Evolutionary conservation across 495 filamentous ascomycete species (phyloP).

Genomic region (Trichoderma parareesei): DNA sequence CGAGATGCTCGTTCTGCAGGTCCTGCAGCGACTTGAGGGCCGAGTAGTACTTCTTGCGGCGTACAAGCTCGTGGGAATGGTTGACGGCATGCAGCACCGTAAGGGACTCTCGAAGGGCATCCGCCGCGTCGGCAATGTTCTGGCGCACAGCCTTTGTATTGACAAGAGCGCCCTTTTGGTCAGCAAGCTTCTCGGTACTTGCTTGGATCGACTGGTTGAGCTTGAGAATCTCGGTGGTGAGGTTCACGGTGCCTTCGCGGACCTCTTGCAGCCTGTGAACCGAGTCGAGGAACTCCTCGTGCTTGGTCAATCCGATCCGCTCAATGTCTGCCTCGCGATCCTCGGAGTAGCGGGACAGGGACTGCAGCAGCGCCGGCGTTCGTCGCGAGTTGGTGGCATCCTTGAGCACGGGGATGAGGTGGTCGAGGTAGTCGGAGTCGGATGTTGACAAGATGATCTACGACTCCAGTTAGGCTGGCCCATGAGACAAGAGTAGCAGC

Average conservation of each 20-base stretch:
- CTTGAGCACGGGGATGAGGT: slow-evolving; percentile 84
- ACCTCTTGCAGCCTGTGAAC: slow-evolving; percentile 88
- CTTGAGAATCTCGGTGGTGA: slow-evolving; percentile 86
- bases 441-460: slow-evolving; percentile 88
- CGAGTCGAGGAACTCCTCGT: slow-evolving; percentile 90
- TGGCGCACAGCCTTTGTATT: slow-evolving; percentile 86
- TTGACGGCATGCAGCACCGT: slow-evolving; percentile 91
- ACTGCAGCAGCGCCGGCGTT: slow-evolving; percentile 64
- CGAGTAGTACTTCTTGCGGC: slow-evolving; percentile 89
- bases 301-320: slow-evolving; percentile 86
- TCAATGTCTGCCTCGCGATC: slow-evolving; percentile 91
- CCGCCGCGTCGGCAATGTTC: slow-evolving; percentile 89
- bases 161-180: slow-evolving; percentile 88
- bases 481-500: background rate
- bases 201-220: slow-evolving; percentile 90
- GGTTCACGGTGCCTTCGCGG: slow-evolving; percentile 73
- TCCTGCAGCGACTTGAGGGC: slow-evolving; percentile 92
- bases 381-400: slow-evolving; percentile 75
- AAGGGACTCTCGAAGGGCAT: slow-evolving; percentile 81
- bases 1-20: slow-evolving; percentile 86
- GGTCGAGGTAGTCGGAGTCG: slow-evolving; percentile 89
- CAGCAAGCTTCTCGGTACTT: slow-evolving; percentile 90
- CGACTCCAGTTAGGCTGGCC: slow-evolving; percentile 1
- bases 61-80: slow-evolving; percentile 82
- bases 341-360: slow-evolving; percentile 68